Evolutionary conservation across 495 filamentous ascomycete species (phyloP), one percentile per base, ranked within the genome.

Genomic region (Aspergillus affinis): DNA sequence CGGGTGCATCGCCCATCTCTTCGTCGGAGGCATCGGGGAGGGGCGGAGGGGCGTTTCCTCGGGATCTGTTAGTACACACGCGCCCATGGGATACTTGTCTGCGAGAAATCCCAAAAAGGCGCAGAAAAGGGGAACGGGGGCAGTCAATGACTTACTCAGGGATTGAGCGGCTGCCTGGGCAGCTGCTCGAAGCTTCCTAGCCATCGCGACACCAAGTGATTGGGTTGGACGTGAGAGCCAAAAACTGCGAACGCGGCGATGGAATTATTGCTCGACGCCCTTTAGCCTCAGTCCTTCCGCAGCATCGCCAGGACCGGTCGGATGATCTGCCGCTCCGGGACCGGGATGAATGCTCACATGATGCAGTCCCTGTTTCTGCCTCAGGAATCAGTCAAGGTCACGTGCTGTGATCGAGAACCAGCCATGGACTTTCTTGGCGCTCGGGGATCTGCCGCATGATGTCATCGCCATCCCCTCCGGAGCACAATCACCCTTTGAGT

Each of bases 161-260:
- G 74, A 78, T 57, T 82, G 74, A 18, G 78, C 78, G 51, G 78
- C 79, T 54, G 79, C 76, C 61, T 81, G 78, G 44, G 78, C 79
- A 60, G 78, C 78, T 21, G 77, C 76, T 61, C 80, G 66, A 44
- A 76, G 72, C 61, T 75, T 77, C 63, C 81, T 70, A 48, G 77
- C 76, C 81, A 84, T 84, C n/a, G 15, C 59, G 62, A 53, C 46
- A 52, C 18, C 46, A 48, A 61, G 51, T 54, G 57, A 36, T 55
- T 29, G 54, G 50, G 61, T 47, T 15, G 55, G 48, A 21, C 59
- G 51, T 18, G 41, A 59, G 32, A 61, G 48, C 55, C 65, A 62
- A 67, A 60, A 27, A 63, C 21, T 57, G 51, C 48, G 49, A 58
- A 54, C 30, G 48, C n/a, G 48, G 54, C 19, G 44, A 15, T 15